These are phyloP conservation scores for Fraxinus sp. DNA, from an alignment of 305 asterid species.

Conservation along the genomic window DNA sequence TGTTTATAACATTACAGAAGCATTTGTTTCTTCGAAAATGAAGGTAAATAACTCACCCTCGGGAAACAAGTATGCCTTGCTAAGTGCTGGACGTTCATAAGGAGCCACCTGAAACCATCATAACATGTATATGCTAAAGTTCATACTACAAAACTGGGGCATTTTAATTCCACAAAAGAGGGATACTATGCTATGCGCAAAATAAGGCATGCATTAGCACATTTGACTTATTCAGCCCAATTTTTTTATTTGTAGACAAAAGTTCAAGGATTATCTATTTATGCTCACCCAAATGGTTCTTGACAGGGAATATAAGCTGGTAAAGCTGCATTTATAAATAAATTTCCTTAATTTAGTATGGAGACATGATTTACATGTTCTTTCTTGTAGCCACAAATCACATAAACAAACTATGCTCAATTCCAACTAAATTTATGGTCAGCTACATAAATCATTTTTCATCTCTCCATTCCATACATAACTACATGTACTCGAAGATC, in stretches of 20 bases:
- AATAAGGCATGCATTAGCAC: neutral
- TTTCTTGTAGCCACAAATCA: neutral
- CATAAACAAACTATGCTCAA: neutral
- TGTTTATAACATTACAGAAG: neutral
- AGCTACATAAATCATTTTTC: neutral
- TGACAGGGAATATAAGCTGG: neutral
- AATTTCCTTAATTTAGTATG: neutral
- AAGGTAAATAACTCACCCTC: constrained; percentile 62
- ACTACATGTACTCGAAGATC: neutral
- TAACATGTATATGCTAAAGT: neutral
- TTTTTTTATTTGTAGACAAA: neutral
- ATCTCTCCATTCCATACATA: neutral
- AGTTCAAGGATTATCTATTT: neutral
- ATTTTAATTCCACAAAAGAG: neutral
- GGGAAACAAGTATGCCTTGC: constrained; percentile 90
- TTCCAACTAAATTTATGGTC: neutral
- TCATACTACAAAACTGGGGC: neutral
- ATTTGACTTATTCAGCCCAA: neutral
- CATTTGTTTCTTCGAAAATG: neutral
- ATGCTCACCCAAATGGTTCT: neutral
- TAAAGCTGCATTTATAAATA: neutral
- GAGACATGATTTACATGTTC: neutral
- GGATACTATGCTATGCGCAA: neutral
- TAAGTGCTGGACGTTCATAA: constrained; percentile 94
- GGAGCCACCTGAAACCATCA: constrained; percentile 86